Base-by-base conservation (phyloP, 176 grass and related monocot genomes). In the Oropetium thomaeum region DNA sequence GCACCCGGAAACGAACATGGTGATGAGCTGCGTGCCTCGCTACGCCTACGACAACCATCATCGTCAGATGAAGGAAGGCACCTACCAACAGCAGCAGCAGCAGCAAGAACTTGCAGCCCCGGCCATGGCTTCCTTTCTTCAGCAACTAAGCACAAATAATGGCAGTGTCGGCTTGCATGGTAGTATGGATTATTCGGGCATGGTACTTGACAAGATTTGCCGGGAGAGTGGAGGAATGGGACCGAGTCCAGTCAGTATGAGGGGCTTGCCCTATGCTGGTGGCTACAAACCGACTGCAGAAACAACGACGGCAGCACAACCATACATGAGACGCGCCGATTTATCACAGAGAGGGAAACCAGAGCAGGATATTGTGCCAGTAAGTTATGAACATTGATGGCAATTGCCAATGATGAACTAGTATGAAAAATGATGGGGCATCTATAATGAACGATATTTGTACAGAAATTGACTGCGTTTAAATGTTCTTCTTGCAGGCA, bases 191-290 rank as follows among this genome's bases (percentile, higher is more conserved):
- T 83, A 81, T 60, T 81, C 91, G 65, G 58, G 72, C 53, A 67
- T 87, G 75, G 84, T 75, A 11, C 75, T 78, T 47, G 86, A 88
- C 64, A 94, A 81, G 79, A 81, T 90, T 80, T 93, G 81, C 75
- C 69, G 65, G 45, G 81, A 71, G 11, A 52, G 59, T 12, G 41
- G 85, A 34, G 51, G 26, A 43, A 35, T 78, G 51, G 85, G 73
- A 33, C 26, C 32, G 13, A 51, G 67, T 51, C n/a, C 62, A 68
- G 86, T 80, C 26, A 65, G 49, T 67, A 79, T 83, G n/a, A 84
- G 80, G 63, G 79, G 63, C 35, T 59, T 89, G 44, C 66, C 83
- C 29, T 89, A 87, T 22, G 71, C 75, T 39, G 67, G 61, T 33
- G 77, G 67, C 48, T 84, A 82, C 58, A 84, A 65, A 25, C 38